Percentiles rank a stretch among this genome's conserved stretches.
These are phyloP conservation scores for Dalbergia cochinchinensis DNA, from an alignment of 306 rosid genomes.

Conservation along the genomic window DNA sequence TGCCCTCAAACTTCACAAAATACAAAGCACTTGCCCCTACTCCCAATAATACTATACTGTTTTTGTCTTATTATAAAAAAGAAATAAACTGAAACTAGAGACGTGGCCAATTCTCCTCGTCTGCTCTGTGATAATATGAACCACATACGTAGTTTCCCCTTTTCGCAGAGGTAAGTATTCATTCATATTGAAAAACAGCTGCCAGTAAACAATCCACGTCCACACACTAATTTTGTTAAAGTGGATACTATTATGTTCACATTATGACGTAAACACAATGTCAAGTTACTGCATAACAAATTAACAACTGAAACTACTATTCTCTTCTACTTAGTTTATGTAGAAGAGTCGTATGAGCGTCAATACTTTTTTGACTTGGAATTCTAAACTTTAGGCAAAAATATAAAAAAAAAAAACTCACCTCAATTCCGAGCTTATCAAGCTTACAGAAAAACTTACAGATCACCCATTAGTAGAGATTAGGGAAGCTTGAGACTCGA, in stretches of 20 bases:
- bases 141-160: conserved; percentile 49
- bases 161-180: conserved; percentile 14
- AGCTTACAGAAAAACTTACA: too few species aligned
- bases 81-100: conserved; percentile 22
- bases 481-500: too few species aligned
- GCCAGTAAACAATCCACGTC: conserved; percentile 31
- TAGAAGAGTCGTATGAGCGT: not conserved
- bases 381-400: too few species aligned
- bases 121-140: conserved; percentile 53
- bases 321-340: not conserved
- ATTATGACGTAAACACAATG: conserved; percentile 8
- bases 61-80: conserved; percentile 26
- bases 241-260: conserved; percentile 25
- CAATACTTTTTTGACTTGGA: too few species aligned
- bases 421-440: too few species aligned
- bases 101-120: conserved; percentile 76
- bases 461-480: too few species aligned
- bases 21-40: conserved; percentile 29
- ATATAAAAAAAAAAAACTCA: too few species aligned
- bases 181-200: conserved; percentile 14
- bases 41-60: conserved; percentile 1
- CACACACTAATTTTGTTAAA: conserved; percentile 29
- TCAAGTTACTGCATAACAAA: conserved; percentile 24
- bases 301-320: conserved; percentile 27
- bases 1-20: conserved; percentile 31